phyloP scores from a whole-genome alignment of 225 moss, liverwort and hornwort species.

The Rhytidiadelphus loreus region DNA sequence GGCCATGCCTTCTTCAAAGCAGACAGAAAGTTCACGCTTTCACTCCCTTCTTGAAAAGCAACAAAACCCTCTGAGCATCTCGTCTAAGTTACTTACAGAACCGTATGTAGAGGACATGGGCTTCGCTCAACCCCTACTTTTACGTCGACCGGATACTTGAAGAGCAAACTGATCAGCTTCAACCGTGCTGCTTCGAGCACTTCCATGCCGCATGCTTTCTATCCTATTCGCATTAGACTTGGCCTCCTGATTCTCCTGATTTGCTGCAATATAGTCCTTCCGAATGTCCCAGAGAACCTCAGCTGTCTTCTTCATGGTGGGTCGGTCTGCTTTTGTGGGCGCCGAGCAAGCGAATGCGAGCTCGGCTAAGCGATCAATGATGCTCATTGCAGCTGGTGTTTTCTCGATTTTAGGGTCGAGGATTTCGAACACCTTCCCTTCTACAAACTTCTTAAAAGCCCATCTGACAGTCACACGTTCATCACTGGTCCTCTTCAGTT shows the following conservation, averaged over 20 bases:
- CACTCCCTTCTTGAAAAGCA: neutral
- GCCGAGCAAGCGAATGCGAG: constrained; percentile 61
- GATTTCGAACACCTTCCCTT: constrained; percentile 40
- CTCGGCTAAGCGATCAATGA: constrained; percentile 37
- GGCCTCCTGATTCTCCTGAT: neutral
- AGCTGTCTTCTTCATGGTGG: constrained; percentile 46
- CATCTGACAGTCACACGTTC: constrained; percentile 51
- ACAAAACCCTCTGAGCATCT: neutral
- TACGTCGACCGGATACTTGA: constrained; percentile 7
- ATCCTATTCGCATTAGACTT: neutral
- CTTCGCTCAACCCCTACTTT: neutral
- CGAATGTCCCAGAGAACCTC: constrained; percentile 58
- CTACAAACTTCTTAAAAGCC: constrained; percentile 49
- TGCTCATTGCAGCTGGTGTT: constrained; percentile 25
- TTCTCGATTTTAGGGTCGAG: constrained; percentile 44
- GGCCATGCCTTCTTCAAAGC: neutral
- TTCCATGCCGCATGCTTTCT: neutral
- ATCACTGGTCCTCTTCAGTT: constrained; percentile 25
- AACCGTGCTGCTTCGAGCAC: neutral
- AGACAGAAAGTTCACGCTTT: neutral
- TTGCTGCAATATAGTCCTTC: constrained; percentile 15
- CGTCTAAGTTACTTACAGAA: neutral
- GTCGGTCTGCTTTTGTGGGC: constrained; percentile 46
- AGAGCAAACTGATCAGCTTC: neutral
- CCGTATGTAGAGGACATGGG: neutral